Evolutionary conservation across 495 filamentous ascomycete species (phyloP), one percentile per base, ranked within the genome.

Genomic region (Aspergillus taichungensis): DNA sequence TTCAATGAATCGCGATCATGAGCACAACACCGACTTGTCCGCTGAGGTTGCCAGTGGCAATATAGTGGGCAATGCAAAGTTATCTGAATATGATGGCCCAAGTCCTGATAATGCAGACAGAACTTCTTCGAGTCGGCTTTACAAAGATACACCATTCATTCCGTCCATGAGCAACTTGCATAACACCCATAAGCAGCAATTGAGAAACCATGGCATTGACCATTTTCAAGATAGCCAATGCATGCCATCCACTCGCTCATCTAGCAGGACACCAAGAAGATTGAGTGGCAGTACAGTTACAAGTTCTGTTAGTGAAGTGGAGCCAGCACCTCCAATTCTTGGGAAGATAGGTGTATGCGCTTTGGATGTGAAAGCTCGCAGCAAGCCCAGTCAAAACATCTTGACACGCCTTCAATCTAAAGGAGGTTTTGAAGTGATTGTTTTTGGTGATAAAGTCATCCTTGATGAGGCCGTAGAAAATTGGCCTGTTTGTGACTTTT

Each of bases 361-460:
- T 6, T 67, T 99, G 42, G 92, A 99, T 72, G 76, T 88, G 44
- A 99, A 99, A 66, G 94, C 92, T 31, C 77, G 92, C 49, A 94
- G 88, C 73, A 96, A 95, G 68, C 92, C 92, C 5, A 92, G 88
- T 55, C 75, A 92, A 45, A 97, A 95, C 53, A 97, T 97, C 45
- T 67, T 99, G 34, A 97, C 94, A 43, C 82, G 87, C 30, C 72
- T 99, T 34, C 88, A 95, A 45, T 76, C 85, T 18, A 88, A 89
- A 43, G 83, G 87, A 45, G 90, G 95, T 48, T 96, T 97, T 52
- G 90, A 99, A 55, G 88, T 95, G 18, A 81, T 91, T 30, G 88
- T 99, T 4, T 99, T 99, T 67, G 92, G 92, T 31, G 92, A 99
- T 63, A 99, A 99, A 59, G 87, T 95, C 40, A 97, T 99, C 50